Base-by-base conservation (phyloP, 306 rosid species). In the Geum urbanum region DNA sequence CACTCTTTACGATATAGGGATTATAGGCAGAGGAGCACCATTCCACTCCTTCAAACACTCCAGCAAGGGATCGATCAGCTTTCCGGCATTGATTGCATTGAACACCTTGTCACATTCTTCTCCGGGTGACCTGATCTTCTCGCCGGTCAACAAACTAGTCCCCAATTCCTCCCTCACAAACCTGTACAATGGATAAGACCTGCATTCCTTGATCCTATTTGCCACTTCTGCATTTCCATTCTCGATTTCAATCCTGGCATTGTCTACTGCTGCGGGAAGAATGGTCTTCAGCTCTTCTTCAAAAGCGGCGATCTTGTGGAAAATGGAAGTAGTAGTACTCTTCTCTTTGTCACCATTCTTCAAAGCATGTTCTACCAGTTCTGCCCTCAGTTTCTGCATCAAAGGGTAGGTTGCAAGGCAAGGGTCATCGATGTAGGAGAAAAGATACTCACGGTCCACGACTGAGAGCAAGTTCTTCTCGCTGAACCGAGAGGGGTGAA, bases 31-130 rank as follows among this genome's bases (percentile, higher is more conserved):
- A 51, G 98, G 97, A 79, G 86, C 87, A 67, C 98, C 97, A 76
- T 92, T 92, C 98, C 98, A 92, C 22, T 81, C 90, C 73, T 86
- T 82, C 53, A 92, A 70, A 62, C 98, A 92, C 0, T 85, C 96
- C 41, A 92, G 68, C 77, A 90, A 46, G 1, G 98, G 96, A 46
- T 92, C 91, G 70, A 90, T 86, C 69, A 92, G 60, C 77, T 73
- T 88, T 0, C 98, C 97, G 50, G 71, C 80, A 68, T 86, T 83
- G 64, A 92, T 75, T 40, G 96, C 98, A 1, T 79, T 47, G 83
- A 92, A 92, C 0, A 92, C 92, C 77, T 84, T 90, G 8, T 92
- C 98, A 78, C 71, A 86, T 55, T 90, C 98, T 48, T 92, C 98
- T 32, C 96, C 98, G 3, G 98, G 98, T 4, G 98, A 90, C 68